Evolutionary conservation across 2,329 filamentous ascomycete genomes (phyloP), one percentile per base, ranked within the genome.

Genomic region (Arthrinium puccinioides): DNA sequence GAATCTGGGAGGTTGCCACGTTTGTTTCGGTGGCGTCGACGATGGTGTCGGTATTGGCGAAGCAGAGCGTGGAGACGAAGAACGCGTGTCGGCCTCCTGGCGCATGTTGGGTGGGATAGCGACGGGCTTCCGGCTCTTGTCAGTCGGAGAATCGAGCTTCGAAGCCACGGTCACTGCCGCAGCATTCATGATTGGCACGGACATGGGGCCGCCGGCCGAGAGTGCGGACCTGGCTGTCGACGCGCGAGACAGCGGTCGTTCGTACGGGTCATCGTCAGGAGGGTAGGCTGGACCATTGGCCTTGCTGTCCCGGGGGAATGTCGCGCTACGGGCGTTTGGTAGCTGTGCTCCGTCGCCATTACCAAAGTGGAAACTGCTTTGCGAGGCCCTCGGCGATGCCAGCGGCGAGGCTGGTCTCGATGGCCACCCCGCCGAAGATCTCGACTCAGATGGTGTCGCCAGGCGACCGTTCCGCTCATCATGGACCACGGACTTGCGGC

Each of bases 1-100:
- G 36, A 72, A 72, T 5, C 59, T 51, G 5, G 60, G 54, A 3
- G 69, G 66, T 25, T 70, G 64, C 67, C 72, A 76, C 18, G 59
- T 48, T 18, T 57, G 55, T 14, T 52, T 47, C 7, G 52, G 42
- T 15, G 55, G 47, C 34, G 37, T 45, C 1, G 47, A 40, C 5
- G 43, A 44, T 6, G 49, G 43, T 23, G 45, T 45, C 15, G 50
- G 35, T n/a, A n/a, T n/a, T n/a, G n/a, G n/a, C n/a, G n/a, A n/a
- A 11, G 31, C 14, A 13, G 26, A 29, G 4, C 18, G 16, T n/a
- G 21, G 35, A 14, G 35, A 37, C 13, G 20, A 14, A 18, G 21
- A 23, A 6, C 27, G 35, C 11, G 33, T 28, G 9, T 36, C 33
- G 15, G 14, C 16, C n/a, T 11, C 33, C 18, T 23, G 28, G 13